Conservation (phyloP, 2,329 filamentous ascomycete species). For the Fusarium buxicola region DNA sequence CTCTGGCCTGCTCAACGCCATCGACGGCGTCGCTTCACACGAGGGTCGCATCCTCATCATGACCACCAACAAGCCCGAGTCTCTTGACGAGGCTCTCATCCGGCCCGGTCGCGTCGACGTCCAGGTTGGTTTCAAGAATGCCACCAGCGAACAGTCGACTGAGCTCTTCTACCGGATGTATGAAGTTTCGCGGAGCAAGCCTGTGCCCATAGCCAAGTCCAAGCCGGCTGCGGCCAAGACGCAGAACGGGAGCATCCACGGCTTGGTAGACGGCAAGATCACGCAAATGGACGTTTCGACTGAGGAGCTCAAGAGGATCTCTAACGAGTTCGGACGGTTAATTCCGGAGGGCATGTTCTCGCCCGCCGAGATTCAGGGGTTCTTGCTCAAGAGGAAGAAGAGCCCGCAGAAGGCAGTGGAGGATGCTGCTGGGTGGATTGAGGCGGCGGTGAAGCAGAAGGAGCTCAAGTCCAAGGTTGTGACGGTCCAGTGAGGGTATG, state of each 20-base stretch:
- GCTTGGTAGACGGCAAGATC: conserved; percentile 9
- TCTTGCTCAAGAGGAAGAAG: conserved; percentile 71
- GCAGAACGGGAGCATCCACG: conserved; percentile 21
- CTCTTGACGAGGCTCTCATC: conserved; percentile 78
- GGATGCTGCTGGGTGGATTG: conserved; percentile 66
- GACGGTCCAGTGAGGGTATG: conserved; percentile 58
- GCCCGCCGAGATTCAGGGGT: conserved; percentile 74
- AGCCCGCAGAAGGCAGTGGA: conserved; percentile 65
- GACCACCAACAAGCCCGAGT: conserved; percentile 82
- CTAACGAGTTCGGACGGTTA: conserved; percentile 61
- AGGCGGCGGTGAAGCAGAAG: conserved; percentile 63
- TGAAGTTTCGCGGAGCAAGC: conserved; percentile 52
- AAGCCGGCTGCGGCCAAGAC: conserved; percentile 1
- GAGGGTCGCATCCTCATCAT: conserved; percentile 85
- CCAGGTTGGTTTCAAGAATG: conserved; percentile 72
- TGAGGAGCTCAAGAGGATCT: conserved; percentile 58
- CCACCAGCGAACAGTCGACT: conserved; percentile 65
- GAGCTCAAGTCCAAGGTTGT: conserved; percentile 60
- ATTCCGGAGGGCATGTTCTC: conserved; percentile 66
- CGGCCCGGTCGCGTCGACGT: conserved; percentile 79
- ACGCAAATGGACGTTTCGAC: conserved; percentile 45
- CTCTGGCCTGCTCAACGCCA: conserved; percentile 83
- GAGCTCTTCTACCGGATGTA: conserved; percentile 74
- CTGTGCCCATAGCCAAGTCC: conserved; percentile 14
- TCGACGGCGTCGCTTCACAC: conserved; percentile 83